Evolutionary conservation across 2,329 filamentous ascomycete species (phyloP), one percentile per base, ranked within the genome.

Genomic region (Xylaria sp.): DNA sequence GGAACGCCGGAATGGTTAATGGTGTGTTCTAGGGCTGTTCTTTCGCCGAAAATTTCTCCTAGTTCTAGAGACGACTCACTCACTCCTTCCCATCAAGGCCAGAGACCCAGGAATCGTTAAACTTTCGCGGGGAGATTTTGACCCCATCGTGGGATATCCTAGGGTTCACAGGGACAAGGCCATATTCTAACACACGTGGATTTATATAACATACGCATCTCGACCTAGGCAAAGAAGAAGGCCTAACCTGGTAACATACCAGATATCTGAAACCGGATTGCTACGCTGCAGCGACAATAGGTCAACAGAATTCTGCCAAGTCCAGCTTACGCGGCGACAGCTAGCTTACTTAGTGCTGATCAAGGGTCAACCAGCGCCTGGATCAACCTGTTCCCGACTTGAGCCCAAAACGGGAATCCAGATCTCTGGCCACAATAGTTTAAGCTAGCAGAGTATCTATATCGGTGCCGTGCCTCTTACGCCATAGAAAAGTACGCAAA

Each of bases 141-240:
- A 5, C 9, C 9, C 4, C 9, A 31, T 31, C 28, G 28, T 31
- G 28, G 9, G 28, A 4, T 31, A 31, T 31, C 5, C 9, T 9
- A 31, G 9, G 28, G 4, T 5, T 31, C 28, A 31, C 28, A n/a
- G n/a, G n/a, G n/a, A n/a, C n/a, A n/a, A n/a, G 28, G 28, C 28
- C 28, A 4, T 31, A 31, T 31, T n/a, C 15, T 17, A 50, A 28
- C 23, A 19, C 57, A 60, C 51, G 57, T 60, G 57, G n/a, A 25
- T 47, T 56, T 61, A 51, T 37, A 61, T 37, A 17, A 45, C 49
- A 56, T 40, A 54, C 35, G 40, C 19, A 47, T 15, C 5, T 14
- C 7, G n/a, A 2, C 2, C 14, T 28, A 33, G n/a, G 31, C 23
- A 42, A 43, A 33, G 45, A 17, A 58, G 43, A 45, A 45, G 28